Conservation (phyloP, 2,329 filamentous ascomycete genomes). For the Talaromyces sp. region DNA sequence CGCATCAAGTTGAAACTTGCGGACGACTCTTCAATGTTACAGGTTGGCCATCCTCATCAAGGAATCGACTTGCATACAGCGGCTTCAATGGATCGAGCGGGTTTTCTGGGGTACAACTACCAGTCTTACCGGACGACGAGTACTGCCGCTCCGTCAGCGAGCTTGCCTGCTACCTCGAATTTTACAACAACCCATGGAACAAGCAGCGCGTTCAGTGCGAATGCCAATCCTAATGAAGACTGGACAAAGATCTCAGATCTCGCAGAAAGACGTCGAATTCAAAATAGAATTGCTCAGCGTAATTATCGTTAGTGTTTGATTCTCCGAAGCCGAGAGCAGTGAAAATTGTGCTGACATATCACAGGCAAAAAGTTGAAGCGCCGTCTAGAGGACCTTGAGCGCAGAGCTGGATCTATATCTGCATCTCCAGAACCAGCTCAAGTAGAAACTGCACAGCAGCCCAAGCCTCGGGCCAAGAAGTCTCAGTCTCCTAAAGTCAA, state of each 20-base stretch:
- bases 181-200: conserved; percentile 72
- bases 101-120: not conserved
- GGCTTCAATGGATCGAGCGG: conserved; percentile 11
- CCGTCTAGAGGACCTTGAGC: conserved; percentile 62
- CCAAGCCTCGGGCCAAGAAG: conserved; percentile 24
- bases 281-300: conserved; percentile 95
- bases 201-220: conserved; percentile 91
- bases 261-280: conserved; percentile 87
- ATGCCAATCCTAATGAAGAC: conserved; percentile 93
- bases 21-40: not conserved
- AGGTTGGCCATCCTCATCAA: not conserved
- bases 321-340: not conserved
- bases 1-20: not conserved
- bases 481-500: conserved; percentile 24
- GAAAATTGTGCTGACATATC: not conserved
- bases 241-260: conserved; percentile 99
- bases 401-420: conserved; percentile 59
- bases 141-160: conserved; percentile 23
- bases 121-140: conserved; percentile 7
- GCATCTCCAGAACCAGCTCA: conserved; percentile 59
- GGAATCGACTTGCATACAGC: not conserved
- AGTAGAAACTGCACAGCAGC: conserved; percentile 47
- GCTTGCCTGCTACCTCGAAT: conserved; percentile 27
- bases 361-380: conserved; percentile 66
- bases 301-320: conserved; percentile 73